Evolutionary conservation across 2,329 filamentous ascomycete genomes (phyloP).

Genomic region (Clarireedia homoeocarpa): DNA sequence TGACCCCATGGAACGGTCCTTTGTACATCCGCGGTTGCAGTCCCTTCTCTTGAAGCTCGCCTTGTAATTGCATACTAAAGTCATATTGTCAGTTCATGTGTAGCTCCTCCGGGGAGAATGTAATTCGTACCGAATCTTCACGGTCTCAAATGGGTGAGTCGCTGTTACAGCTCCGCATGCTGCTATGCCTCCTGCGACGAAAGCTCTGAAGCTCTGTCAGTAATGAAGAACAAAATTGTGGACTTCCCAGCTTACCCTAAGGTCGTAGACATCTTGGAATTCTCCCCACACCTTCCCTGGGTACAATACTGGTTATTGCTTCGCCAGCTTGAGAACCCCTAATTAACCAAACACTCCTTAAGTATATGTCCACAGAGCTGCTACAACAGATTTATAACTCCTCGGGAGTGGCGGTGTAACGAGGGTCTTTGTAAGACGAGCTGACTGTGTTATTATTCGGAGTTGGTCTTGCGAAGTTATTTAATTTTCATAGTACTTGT

Average conservation of each 20-base stretch:
- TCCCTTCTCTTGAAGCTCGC: slow-evolving; percentile 82
- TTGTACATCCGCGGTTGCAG: slow-evolving; percentile 83
- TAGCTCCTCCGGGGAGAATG: not conserved
- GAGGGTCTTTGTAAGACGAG: not conserved
- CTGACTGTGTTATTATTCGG: slow-evolving; percentile 2
- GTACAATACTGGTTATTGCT: slow-evolving; percentile 9
- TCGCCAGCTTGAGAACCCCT: slow-evolving; percentile 12
- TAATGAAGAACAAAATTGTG: slow-evolving; percentile 9
- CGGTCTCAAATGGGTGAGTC: slow-evolving; percentile 96
- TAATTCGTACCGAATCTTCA: slow-evolving; percentile 78
- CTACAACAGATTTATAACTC: not conserved
- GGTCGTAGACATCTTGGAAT: slow-evolving; percentile 44
- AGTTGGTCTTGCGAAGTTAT: not conserved
- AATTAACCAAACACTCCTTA: not conserved
- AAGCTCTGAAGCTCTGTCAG: slow-evolving; percentile 47
- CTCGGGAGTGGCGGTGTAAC: not conserved
- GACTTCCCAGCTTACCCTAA: slow-evolving; percentile 33
- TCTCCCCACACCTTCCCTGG: slow-evolving; percentile 18
- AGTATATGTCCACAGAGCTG: not conserved
- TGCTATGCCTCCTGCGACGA: slow-evolving; percentile 92
- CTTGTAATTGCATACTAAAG: slow-evolving; percentile 82
- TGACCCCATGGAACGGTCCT: slow-evolving; percentile 84
- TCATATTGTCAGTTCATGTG: slow-evolving; percentile 9
- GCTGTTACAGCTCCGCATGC: slow-evolving; percentile 96
- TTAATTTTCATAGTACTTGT: slow-evolving; percentile 2